A percentile compares a stretch with the other conserved stretches of the same genome.
Conservation (phyloP, 257 asterid species). For the Solanum lycopersicoides region DNA sequence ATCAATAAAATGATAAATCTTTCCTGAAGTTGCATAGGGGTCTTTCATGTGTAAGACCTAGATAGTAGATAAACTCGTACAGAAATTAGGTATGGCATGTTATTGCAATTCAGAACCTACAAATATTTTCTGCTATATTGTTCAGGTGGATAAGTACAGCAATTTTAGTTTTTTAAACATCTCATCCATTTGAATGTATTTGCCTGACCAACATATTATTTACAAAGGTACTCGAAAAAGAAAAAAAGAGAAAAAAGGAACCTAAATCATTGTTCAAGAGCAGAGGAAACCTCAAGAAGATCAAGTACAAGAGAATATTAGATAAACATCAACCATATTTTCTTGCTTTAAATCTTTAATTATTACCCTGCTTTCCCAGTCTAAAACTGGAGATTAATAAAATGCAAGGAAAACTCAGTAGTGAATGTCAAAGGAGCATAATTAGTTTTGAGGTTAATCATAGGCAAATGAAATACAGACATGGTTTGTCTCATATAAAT, state of each 20-base stretch:
- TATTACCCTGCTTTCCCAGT: background rate
- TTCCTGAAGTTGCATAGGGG: background rate
- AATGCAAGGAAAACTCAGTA: background rate
- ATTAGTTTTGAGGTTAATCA: background rate
- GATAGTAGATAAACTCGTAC: background rate
- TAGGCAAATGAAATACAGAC: background rate
- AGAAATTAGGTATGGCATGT: background rate
- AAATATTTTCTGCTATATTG: background rate
- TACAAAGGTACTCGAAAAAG: background rate
- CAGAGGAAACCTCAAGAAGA: background rate
- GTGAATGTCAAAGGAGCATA: background rate
- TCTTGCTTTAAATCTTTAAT: background rate
- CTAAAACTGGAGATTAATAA: background rate
- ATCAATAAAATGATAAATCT: background rate
- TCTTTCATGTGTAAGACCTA: background rate
- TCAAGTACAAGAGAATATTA: background rate
- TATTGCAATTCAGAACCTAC: background rate
- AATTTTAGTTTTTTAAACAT: background rate
- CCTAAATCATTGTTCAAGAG: background rate
- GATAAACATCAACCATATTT: background rate
- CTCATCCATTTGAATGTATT: background rate
- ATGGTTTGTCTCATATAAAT: background rate
- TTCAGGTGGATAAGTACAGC: background rate
- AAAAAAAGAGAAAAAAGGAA: background rate
- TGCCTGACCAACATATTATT: background rate